phyloP scores from a whole-genome alignment of 495 filamentous ascomycete species.

The Daldinia bambusicola region DNA sequence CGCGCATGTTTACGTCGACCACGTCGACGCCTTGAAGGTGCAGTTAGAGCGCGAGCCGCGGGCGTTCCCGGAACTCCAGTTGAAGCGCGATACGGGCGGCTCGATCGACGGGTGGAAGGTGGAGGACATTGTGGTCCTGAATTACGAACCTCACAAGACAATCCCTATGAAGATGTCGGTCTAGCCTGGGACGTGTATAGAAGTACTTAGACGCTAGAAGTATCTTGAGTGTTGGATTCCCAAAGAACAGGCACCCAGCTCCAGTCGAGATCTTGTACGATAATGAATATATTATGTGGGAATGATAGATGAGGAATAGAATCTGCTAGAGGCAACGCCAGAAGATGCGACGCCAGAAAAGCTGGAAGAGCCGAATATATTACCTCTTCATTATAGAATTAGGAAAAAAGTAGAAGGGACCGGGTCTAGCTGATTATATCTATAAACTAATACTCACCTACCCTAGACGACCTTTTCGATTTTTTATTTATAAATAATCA shows the following conservation, averaged over 20 bases:
- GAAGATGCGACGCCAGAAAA: neutral
- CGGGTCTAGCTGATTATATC: too few relatives aligned
- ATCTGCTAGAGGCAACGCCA: neutral
- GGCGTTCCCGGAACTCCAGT: constrained; percentile 81
- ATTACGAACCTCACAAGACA: constrained; percentile 87
- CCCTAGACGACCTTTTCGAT: too few relatives aligned
- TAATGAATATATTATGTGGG: constrained; percentile 27
- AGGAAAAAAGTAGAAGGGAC: too few relatives aligned
- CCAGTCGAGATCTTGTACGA: constrained; percentile 14
- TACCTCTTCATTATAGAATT: too few relatives aligned
- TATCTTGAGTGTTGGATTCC: neutral
- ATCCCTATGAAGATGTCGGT: constrained; percentile 99
- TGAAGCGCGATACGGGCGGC: constrained; percentile 70
- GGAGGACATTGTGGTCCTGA: constrained; percentile 88
- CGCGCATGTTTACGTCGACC: constrained; percentile 93
- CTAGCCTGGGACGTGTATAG: constrained; percentile 45
- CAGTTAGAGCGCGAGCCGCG: constrained; percentile 83
- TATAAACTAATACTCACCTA: too few relatives aligned
- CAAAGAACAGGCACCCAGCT: neutral
- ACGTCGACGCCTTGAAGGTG: constrained; percentile 83
- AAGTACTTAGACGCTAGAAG: neutral
- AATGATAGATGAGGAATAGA: neutral
- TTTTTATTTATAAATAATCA: too few relatives aligned
- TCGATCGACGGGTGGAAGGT: constrained; percentile 85
- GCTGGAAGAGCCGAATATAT: constrained; percentile 8